Base-by-base conservation (phyloP, 805 yeast genomes). In the Starmerella khaoyaiensis region DNA sequence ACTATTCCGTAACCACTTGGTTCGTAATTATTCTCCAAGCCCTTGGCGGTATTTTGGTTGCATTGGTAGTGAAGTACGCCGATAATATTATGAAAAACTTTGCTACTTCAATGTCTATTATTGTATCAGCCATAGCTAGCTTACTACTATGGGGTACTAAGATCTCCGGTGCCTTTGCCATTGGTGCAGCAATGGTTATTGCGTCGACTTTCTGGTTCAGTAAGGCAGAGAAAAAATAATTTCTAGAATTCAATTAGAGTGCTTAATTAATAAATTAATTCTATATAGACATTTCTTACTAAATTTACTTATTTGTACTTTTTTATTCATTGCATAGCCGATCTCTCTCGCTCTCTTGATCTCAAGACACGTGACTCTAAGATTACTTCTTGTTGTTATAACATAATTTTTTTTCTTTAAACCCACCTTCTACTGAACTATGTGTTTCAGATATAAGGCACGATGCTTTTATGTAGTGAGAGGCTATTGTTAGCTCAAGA, bases 1-100 rank as follows among this genome's bases (percentile, higher is more conserved):
- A 65, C 25, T 62, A 62, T 52, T 60, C 57, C 38, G 28, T 42
- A 7, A 56, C 59, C 12, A 64, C 62, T n/a, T 51, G 57, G 55
- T 43, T 51, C 9, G 64, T 64, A 21, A 59, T 62, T 28, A 36
- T 54, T 2, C 49, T 60, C 31, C 66, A 62, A 45, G 66, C 66
- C 1, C 30, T 56, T 18, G 66, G 66, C 7, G 66, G 66, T 5
- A 57, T 62, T 35, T 52, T 62, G 7, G 66, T 62, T 4, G 66
- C 66, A 4, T 42, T 61, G 21, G 62, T 64, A 35, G 66, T 62
- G 41, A 62, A 62, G 39, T 61, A 55, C 38, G 66, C 66, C 18
- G 66, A 62, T 47, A 61, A 59, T 44, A 62, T 62, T 33, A 61
- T 63, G 38, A 61, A 61, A 49, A 61, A 61, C 50, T 61, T 62